Percentiles rank a stretch among this genome's conserved stretches.
phyloP scores from a whole-genome alignment of 345 rosid genomes.

The Citrus australasica region DNA sequence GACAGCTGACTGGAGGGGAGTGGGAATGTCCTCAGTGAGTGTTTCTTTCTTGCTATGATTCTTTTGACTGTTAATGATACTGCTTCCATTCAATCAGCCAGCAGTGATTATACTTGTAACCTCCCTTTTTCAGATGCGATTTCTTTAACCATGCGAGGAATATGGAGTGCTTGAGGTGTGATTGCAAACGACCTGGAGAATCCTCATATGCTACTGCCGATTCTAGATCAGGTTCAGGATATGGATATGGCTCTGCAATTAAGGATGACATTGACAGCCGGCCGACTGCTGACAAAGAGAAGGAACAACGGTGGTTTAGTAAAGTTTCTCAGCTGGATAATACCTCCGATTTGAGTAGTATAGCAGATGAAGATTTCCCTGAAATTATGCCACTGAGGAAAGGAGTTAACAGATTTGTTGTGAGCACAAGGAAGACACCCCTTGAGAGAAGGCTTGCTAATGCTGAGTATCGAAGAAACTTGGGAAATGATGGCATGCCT shows the following conservation, averaged over 20 bases:
- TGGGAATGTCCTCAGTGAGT: constrained; percentile 99
- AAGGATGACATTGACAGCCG: constrained; percentile 46
- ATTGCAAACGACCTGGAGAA: constrained; percentile 71
- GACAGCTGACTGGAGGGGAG: constrained; percentile 83
- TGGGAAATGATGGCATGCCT: constrained; percentile 21
- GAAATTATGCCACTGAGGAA: constrained; percentile 90
- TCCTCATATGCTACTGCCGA: constrained; percentile 23
- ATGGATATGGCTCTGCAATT: constrained; percentile 29
- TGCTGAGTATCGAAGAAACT: constrained; percentile 36
- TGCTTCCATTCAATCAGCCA: neutral
- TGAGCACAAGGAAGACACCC: constrained; percentile 88
- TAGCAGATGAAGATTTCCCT: constrained; percentile 84
- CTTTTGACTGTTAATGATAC: constrained; percentile 2
- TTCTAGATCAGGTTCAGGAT: constrained; percentile 30
- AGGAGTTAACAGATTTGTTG: constrained; percentile 92
- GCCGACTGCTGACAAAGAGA: constrained; percentile 73
- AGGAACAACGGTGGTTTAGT: constrained; percentile 73
- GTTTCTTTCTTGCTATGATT: constrained; percentile 16
- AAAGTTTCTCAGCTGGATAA: constrained; percentile 63
- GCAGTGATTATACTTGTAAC: constrained; percentile 16
- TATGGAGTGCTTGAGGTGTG: constrained; percentile 86
- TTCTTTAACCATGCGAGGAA: constrained; percentile 78
- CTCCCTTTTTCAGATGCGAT: constrained; percentile 60
- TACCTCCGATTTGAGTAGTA: constrained; percentile 46
- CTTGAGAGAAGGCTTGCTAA: constrained; percentile 69